phyloP scores from a whole-genome alignment of 164 flowering plant species.

The Akebia trifoliata region DNA sequence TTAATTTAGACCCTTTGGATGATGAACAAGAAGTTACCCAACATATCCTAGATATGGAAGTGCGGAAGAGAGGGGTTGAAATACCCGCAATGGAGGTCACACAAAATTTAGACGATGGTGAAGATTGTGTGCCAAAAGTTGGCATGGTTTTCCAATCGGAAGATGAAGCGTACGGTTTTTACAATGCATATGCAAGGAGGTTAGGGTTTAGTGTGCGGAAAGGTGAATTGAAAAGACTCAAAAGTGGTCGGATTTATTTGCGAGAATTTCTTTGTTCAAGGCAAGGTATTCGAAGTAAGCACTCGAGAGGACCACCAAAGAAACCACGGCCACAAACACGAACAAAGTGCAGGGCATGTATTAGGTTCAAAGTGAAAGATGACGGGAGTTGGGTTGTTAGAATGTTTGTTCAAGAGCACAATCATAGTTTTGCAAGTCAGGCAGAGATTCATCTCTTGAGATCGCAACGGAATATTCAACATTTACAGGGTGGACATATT shows the following conservation, averaged over 20 bases:
- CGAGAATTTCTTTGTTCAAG: constrained; percentile 4
- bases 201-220: constrained; percentile 1
- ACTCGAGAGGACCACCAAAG: background rate
- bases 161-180: background rate
- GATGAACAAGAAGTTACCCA: background rate
- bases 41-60: background rate
- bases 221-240: background rate
- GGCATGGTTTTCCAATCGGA: constrained; percentile 1
- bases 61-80: background rate
- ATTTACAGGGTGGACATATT: background rate
- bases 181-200: background rate
- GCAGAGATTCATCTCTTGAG: background rate
- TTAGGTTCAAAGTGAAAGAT: background rate
- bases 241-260: constrained; percentile 1
- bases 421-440: constrained; percentile 2
- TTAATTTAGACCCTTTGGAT: background rate
- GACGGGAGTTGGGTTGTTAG: constrained; percentile 1
- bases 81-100: background rate
- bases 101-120: background rate
- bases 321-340: background rate
- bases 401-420: background rate
- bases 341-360: constrained; percentile 1
- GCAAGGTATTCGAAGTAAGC: background rate
- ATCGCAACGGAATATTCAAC: background rate
- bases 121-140: background rate